Evolutionary conservation across 257 asterid genomes (phyloP).

Genomic region (Solanum ossicruentum): DNA sequence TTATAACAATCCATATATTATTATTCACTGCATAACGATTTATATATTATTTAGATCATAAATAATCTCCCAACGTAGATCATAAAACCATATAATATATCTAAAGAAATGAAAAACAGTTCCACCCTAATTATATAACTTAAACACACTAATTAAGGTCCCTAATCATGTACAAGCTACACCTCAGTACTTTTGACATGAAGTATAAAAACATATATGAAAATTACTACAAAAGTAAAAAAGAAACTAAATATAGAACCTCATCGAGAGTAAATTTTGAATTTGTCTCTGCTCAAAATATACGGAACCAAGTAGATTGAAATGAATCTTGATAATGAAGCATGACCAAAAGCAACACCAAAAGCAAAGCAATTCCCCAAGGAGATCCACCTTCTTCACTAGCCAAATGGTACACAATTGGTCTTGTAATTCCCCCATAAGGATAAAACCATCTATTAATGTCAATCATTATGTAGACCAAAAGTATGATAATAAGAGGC

Average conservation of each 20-base stretch:
- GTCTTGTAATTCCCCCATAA: slow-evolving; percentile 14
- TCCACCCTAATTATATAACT: background rate
- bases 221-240: background rate
- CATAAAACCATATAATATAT: too few species aligned
- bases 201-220: background rate
- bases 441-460: slow-evolving; percentile 32
- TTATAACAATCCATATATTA: background rate
- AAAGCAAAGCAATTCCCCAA: slow-evolving; percentile 26
- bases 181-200: background rate
- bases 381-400: slow-evolving; percentile 29
- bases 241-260: background rate
- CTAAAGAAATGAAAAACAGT: background rate
- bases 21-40: background rate
- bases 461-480: slow-evolving; percentile 16
- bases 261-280: background rate
- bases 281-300: background rate
- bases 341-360: slow-evolving; percentile 39
- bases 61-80: background rate
- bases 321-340: slow-evolving; percentile 33
- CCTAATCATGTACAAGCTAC: background rate
- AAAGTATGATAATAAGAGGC: slow-evolving; percentile 29
- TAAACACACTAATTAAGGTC: background rate
- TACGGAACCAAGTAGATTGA: slow-evolving; percentile 41
- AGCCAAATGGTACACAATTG: background rate
- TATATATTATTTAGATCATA: background rate